Base-by-base conservation (phyloP, 306 rosid genomes). In the Rosa multiflora region DNA sequence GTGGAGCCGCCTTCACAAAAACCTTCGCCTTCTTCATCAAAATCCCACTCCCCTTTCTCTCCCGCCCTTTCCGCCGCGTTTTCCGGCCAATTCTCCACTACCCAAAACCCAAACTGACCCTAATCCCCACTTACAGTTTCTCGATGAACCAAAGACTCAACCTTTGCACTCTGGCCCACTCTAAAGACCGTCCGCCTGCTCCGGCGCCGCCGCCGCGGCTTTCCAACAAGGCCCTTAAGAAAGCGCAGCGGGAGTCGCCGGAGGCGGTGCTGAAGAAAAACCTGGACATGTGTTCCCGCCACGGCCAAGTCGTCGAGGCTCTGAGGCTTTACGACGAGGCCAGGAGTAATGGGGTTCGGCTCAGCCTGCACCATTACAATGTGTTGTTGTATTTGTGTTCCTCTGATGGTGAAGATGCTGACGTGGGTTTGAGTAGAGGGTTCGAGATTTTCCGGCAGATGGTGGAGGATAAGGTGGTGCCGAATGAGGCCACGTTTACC, bases 401-500 rank as follows among this genome's bases (percentile, higher is more conserved):
- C 21, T 52, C 83, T 18, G 67, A 76, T 20, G 82, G 72, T 42
- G 77, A 72, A 39, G 37, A 42, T 21, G 83, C 56, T 76, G 81
- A 4, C 70, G 75, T 81, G 70, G 90, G 86, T 42, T 72, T 92
- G 3, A 62, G 70, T 8, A 88, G 92, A 78, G 99, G 99, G 67
- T 91, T 91, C 32, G 97, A 91, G 90, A 91, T 96, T 21, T 89
- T 88, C 67, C 86, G 87, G 76, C 90, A 89, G 75, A 91, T 93
- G 98, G 70, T 89, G 71, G 73, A 7, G 26, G 93, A 93, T 44
- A 71, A 78, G 44, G 87, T 96, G 37, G 73, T 46, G 66, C 94
- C 93, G 0, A 96, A 91, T 72, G 98, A 96, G 77, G 94, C 97
- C 6, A 89, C 94, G 0, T 93, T 91, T 69, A 96, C 99, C 2